Conservation (phyloP, 805 yeast genomes). For the Yamadazyma scolyti region DNA sequence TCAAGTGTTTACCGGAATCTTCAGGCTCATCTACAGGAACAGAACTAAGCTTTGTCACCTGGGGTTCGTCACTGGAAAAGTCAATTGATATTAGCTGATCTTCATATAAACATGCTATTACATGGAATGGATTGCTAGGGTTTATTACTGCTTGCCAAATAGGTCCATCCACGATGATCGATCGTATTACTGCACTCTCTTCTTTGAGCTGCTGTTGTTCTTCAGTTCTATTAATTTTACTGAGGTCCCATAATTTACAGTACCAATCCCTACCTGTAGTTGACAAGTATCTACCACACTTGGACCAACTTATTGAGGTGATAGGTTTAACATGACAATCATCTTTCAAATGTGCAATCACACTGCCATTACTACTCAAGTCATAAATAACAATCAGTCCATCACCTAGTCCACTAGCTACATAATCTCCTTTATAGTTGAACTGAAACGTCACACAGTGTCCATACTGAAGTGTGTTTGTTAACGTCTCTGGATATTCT, state of each 20-base stretch:
- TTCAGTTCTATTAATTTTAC: conserved; percentile 16
- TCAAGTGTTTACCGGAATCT: conserved; percentile 32
- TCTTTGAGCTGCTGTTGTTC: neutral
- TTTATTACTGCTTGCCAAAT: conserved; percentile 66
- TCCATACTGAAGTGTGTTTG: conserved; percentile 64
- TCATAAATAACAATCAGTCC: conserved; percentile 76
- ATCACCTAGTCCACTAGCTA: conserved; percentile 75
- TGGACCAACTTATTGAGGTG: conserved; percentile 74
- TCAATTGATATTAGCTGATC: conserved; percentile 55
- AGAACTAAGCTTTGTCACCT: conserved; percentile 16
- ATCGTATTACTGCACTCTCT: conserved; percentile 36
- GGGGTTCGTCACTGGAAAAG: conserved; percentile 17
- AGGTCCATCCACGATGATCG: conserved; percentile 59
- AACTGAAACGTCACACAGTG: conserved; percentile 65
- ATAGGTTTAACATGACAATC: conserved; percentile 68
- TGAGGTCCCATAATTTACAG: conserved; percentile 76
- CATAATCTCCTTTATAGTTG: conserved; percentile 75
- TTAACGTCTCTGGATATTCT: conserved; percentile 85
- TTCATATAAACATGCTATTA: conserved; percentile 65
- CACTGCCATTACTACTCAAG: conserved; percentile 57
- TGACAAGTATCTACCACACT: conserved; percentile 63
- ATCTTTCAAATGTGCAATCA: conserved; percentile 47
- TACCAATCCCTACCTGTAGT: conserved; percentile 81
- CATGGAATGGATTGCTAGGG: conserved; percentile 43
- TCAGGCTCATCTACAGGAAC: conserved; percentile 11